Base-by-base conservation (phyloP, 176 grass and related monocot species). In the Triticum turgidum region DNA sequence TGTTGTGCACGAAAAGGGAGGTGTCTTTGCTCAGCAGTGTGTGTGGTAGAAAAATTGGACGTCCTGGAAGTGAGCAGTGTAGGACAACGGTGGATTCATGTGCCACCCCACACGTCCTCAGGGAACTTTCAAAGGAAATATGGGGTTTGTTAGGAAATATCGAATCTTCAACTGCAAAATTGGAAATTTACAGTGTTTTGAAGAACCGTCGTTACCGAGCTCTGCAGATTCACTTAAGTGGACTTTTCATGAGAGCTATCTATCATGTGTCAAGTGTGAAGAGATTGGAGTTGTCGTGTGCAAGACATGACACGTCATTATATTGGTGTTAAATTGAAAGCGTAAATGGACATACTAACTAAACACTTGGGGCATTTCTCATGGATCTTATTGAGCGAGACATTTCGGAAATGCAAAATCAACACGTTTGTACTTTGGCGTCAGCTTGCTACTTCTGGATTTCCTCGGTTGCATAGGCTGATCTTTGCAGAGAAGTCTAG, bases 61-160 rank as follows among this genome's bases (percentile, higher is more conserved):
- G 42, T 67, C 61, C 61, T 54, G 21, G 18, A 67, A 27, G 21
- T 13, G 21, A 37, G 42, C 42, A 66, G 42, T 5, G 38, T 14
- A 64, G 82, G 82, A 76, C 82, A 63, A 21, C 11, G 25, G 7
- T 47, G 70, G 38, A 76, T 84, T 84, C 61, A 84, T 49, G 18
- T 75, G 70, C 56, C 5, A 32, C 39, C 9, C 5, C 49, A 59
- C 51, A 29, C 51, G 22, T 6, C 34, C 6, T 22, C 44, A 11
- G 11, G 25, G 44, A n/a, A 65, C 18, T 84, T 49, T 15, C 6
- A 1, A 41, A 6, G 18, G 13, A 74, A 18, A 54, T 54, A 37
- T 37, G 35, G 38, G 38, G 38, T 39, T 39, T 39, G 38, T 39
- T 39, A 39, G 7, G 38, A 39, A 39, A 42, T 42, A 42, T 11